Evolutionary conservation across 2,329 filamentous ascomycete species (phyloP).

Genomic region (Aspergillus alliaceus): DNA sequence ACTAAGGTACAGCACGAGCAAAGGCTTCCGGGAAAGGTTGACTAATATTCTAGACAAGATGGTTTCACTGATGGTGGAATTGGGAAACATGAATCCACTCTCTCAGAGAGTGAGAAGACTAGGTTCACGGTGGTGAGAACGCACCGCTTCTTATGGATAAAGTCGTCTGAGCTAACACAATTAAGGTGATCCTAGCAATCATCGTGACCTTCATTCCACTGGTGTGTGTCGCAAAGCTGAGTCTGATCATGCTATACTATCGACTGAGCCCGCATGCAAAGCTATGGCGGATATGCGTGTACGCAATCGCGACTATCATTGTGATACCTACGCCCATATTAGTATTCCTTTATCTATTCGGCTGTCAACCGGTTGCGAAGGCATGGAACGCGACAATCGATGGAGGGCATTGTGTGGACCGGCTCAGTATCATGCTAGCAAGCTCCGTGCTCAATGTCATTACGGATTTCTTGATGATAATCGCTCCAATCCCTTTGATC

Average conservation of each 20-base stretch:
- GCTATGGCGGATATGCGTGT: background rate
- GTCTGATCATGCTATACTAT: background rate
- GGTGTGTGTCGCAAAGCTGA: background rate
- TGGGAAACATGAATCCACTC: background rate
- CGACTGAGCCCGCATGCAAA: background rate
- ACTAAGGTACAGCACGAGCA: too few relatives aligned
- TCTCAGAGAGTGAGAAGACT: background rate
- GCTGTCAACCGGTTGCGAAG: background rate
- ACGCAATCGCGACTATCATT: background rate
- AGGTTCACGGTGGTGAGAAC: background rate
- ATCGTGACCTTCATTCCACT: background rate
- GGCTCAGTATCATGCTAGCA: background rate
- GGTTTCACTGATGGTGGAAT: background rate
- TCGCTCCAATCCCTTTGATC: background rate
- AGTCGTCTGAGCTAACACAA: background rate
- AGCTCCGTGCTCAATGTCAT: background rate
- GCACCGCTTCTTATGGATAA: background rate
- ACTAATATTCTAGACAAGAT: background rate
- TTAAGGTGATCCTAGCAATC: background rate
- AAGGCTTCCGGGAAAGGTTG: background rate
- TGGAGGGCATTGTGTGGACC: background rate
- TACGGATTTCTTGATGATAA: background rate
- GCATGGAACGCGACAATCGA: background rate
- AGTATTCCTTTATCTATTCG: background rate
- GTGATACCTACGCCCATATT: background rate